Conservation (phyloP, 129 eudicot species). For the Chrysanthemum makinoi region DNA sequence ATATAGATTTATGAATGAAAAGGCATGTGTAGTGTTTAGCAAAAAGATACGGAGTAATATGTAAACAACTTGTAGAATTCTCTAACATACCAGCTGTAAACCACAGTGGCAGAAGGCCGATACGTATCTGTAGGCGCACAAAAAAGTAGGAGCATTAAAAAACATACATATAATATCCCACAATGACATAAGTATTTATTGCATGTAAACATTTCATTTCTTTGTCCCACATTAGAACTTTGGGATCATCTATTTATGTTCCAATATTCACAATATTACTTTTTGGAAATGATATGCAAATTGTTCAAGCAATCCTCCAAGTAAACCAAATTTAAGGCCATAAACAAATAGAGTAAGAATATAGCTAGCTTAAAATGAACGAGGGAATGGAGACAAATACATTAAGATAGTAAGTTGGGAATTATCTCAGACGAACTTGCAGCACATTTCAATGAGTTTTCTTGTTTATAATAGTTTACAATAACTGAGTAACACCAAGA, state of each 20-base stretch:
- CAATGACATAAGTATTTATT: not conserved
- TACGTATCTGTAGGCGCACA: conserved; percentile 53
- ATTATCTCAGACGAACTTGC: conserved; percentile 11
- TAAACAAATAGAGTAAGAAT: not conserved
- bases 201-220: not conserved
- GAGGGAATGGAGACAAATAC: not conserved
- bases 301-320: not conserved
- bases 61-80: not conserved
- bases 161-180: conserved; percentile 14
- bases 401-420: conserved; percentile 10
- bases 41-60: conserved; percentile 9
- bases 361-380: not conserved
- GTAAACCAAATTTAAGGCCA: not conserved
- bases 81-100: conserved; percentile 62
- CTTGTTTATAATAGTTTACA: not conserved
- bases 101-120: conserved; percentile 70
- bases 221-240: not conserved
- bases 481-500: too few relatives aligned
- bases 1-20: conserved; percentile 6
- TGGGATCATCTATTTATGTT: not conserved
- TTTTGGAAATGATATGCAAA: not conserved
- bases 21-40: conserved; percentile 10
- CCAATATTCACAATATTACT: not conserved
- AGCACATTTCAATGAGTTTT: not conserved
- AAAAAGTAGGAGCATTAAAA: conserved; percentile 4